Base-by-base conservation (phyloP, 805 yeast species). In the Candida vaughaniae region DNA sequence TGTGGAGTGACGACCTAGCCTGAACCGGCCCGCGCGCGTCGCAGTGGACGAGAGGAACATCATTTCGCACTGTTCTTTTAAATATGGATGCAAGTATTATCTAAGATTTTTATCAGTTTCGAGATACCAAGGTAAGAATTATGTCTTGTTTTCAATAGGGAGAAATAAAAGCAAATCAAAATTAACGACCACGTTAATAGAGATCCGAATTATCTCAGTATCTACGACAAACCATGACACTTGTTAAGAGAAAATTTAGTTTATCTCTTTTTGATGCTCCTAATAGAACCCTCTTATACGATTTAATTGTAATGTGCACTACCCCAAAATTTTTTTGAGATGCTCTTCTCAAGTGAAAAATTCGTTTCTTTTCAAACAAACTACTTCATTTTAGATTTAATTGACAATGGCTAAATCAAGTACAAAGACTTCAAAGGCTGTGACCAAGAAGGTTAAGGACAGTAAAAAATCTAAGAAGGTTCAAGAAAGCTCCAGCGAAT, bases 381-480 rank as follows among this genome's bases (percentile, higher is more conserved):
- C 14, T 29, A 25, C 23, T 16, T 15, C 29, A 22, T 22, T 14
- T 17, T 11, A 17, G 16, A n/a, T 8, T 15, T 12, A 31, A 20
- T 37, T 28, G 12, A 62, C 29, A 51, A 67, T 67, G 73, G 73
- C 68, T 46, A 67, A 66, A 52, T 47, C 69, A 43, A 48, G 62
- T 28, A 50, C 55, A 35, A 58, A 56, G 38, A 23, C 33, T 27
- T 33, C 36, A 25, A 36, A 61, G 35, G 41, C 37, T 16, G 33
- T 35, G 14, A 35, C 55, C 40, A 57, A 55, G 47, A 55, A 44
- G 32, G 43, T 36, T 35, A 59, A 56, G 50, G 59, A 56, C 45
- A 47, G 34, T 34, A 50, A 53, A 43, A 44, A 47, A 36, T 39
- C 31, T 22, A 45, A 49, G 47, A 50, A 57, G 52, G 52, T 41